Base-by-base conservation (phyloP, 2,329 filamentous ascomycete species). In the Sarocladium strictum region DNA sequence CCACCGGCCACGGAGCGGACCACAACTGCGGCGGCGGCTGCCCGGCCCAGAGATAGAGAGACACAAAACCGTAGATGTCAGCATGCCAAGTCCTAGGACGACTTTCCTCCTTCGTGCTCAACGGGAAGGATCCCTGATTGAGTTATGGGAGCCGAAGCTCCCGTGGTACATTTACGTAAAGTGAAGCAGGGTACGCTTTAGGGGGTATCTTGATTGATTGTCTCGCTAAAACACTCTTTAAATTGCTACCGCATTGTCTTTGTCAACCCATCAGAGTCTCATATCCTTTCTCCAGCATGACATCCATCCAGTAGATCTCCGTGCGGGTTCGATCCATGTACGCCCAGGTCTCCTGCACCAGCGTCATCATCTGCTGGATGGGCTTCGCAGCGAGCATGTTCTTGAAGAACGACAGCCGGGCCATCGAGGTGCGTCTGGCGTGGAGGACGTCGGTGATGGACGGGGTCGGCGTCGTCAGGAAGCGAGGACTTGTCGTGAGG, bases 271-370 rank as follows among this genome's bases (percentile, higher is more conserved):
- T 63, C 52, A 64, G 50, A 7, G 63, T 65, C 54, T 65, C 63
- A 19, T 59, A 74, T 63, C 53, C 58, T 38, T 60, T 59, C 11
- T 62, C 59, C 53, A 62, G 60, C 61, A 63, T 63, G 1, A 77
- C 67, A 58, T 76, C 72, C 56, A 76, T 68, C 75, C 74, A 77
- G 57, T 76, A 74, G 5, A 65, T 64, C 11, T 74, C 54, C 67
- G 64, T 57, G 66, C 63, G 12, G 21, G 27, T 47, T 17, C 43
- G 5, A 27, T 47, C 43, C 43, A 47, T 47, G 24, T 47, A 47
- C 35, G 68, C 62, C 73, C 73, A 76, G 2, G 71, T 71, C 59
- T 76, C 72, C 50, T 70, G 69, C 43, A 75, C 65, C 12, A 75
- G 60, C 23, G 68, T 66, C 49, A 73, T 65, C 65, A 67, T 72